Evolutionary conservation across 768 basidiomycete genomes (phyloP), one percentile per base, ranked within the genome.

Genomic region (Pleurotus tuoliensis): DNA sequence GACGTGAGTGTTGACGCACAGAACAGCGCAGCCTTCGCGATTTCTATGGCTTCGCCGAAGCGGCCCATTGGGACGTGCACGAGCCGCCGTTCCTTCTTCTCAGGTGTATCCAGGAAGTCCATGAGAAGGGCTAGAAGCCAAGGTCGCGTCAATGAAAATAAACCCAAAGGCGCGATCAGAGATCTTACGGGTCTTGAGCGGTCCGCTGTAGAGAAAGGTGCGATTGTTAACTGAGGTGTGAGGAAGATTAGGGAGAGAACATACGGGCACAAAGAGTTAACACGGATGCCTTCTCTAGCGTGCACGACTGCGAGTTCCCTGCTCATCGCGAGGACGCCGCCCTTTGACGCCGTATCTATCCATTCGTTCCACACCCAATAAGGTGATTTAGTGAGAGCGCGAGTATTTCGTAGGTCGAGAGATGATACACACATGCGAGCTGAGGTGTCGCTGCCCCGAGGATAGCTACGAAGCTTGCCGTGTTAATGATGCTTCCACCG

Each of bases 381-480:
- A 47, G 62, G 50, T 67, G 44, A 61, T 46, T 24, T 48, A 49
- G 61, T 50, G 27, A 41, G 25, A 45, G 48, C 40, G 20, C 51
- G 52, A 24, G 39, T 24, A 25, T 47, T 9, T 25, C 24, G 24
- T 25, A 16, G 59, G 30, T 16, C 43, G 37, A 52, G 49, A 9
- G 22, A 24, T 4, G 15, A 22, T 38, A 80, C 87, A 66, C 60
- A 94, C 94, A 99, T 54, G 97, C 97, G n/a, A 99, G 75, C 68
- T 99, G 97, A 53, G 97, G 95, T 2, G 97, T 98, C 8, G 97
- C 97, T 54, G 97, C 97, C 38, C 97, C 97, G 79, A 96, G 75
- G 58, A 94, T 72, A 12, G 95, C 95, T 16, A 99, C 97, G 68
- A 99, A 99, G 66, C 92, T 95, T 3, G 97, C 96, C 8, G 93